phyloP scores from a whole-genome alignment of 2,329 filamentous ascomycete species.

The Anthostomella pinea region DNA sequence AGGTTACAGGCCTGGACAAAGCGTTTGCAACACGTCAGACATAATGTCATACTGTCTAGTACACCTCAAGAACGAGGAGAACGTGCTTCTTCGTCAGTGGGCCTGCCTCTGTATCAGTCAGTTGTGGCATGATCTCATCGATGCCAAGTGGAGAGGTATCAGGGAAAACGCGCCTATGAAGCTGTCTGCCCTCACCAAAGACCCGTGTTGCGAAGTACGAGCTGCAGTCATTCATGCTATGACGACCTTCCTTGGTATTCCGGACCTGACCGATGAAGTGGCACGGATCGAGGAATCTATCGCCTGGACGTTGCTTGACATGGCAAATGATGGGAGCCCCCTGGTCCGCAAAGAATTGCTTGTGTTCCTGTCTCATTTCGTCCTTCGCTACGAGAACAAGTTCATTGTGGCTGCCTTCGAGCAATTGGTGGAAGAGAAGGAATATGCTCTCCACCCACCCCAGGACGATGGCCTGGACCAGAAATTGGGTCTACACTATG shows the following conservation, averaged over 20 bases:
- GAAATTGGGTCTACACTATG: conserved; percentile 63
- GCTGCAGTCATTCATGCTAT: conserved; percentile 91
- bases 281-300: conserved; percentile 88
- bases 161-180: conserved; percentile 79
- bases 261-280: conserved; percentile 86
- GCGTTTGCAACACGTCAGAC: conserved; percentile 85
- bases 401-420: conserved; percentile 92
- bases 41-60: conserved; percentile 84
- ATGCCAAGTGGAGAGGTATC: conserved; percentile 96
- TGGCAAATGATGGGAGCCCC: conserved; percentile 91
- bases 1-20: conserved; percentile 86
- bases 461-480: conserved; percentile 54
- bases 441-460: conserved; percentile 58
- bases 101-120: conserved; percentile 93
- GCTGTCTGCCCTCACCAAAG: conserved; percentile 75
- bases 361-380: conserved; percentile 90
- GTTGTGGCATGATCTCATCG: conserved; percentile 84
- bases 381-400: conserved; percentile 85
- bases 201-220: conserved; percentile 87
- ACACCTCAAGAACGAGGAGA: conserved; percentile 82
- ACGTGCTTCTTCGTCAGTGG: conserved; percentile 89
- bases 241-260: conserved; percentile 91
- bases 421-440: conserved; percentile 79
- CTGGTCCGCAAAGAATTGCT: conserved; percentile 91
- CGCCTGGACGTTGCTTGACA: conserved; percentile 82